phyloP scores from a whole-genome alignment of 192 early-diverging fungal species.

The Coemansia sp. region DNA sequence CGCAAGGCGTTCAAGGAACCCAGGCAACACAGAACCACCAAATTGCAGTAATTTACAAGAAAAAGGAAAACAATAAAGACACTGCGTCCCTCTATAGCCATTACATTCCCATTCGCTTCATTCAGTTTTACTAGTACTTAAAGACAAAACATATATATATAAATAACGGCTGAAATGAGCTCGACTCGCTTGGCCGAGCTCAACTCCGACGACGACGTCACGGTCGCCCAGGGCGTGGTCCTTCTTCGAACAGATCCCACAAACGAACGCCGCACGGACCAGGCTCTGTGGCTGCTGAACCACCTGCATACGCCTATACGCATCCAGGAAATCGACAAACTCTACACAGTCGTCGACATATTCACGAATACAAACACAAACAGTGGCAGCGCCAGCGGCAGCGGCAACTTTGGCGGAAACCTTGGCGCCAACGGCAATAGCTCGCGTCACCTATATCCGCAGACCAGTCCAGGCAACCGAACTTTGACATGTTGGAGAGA shows the following conservation, averaged over 20 bases:
- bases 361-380: slow-evolving; percentile 6
- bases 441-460: slow-evolving; percentile 16
- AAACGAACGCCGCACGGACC: slow-evolving; percentile 43
- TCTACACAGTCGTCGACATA: slow-evolving; percentile 35
- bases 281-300: slow-evolving; percentile 48
- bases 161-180: slow-evolving; percentile 15
- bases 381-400: background rate
- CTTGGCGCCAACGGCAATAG: slow-evolving; percentile 2
- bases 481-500: slow-evolving; percentile 16
- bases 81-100: too few species aligned
- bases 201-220: slow-evolving; percentile 11
- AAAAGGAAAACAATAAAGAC: too few species aligned
- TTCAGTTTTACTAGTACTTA: too few species aligned
- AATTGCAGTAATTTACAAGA: too few species aligned
- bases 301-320: slow-evolving; percentile 42
- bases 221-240: slow-evolving; percentile 33
- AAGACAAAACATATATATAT: too few species aligned
- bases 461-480: slow-evolving; percentile 15
- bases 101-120: too few species aligned
- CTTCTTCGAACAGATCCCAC: slow-evolving; percentile 21
- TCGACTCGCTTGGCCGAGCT: slow-evolving; percentile 12
- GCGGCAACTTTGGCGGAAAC: too few species aligned
- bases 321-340: slow-evolving; percentile 39
- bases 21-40: too few species aligned
- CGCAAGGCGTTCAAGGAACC: too few species aligned